Conservation (phyloP, 805 yeast species). For the Ogataea minuta region DNA sequence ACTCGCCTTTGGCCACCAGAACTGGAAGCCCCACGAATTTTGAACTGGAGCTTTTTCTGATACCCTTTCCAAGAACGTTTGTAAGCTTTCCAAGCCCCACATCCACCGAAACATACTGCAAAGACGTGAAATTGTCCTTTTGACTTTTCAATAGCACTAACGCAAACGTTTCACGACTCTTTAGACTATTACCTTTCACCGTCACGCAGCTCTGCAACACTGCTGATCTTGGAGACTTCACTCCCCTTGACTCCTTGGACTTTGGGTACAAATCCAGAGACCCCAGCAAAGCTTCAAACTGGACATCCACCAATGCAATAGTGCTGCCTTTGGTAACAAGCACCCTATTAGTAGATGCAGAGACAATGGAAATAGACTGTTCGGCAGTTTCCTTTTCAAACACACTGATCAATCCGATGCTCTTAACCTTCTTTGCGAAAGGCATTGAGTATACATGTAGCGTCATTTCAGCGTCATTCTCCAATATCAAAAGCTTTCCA, state of each 20-base stretch:
- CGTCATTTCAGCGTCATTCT: conserved; percentile 15
- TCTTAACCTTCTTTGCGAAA: conserved; percentile 31
- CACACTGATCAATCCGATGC: conserved; percentile 23
- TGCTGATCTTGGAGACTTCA: conserved; percentile 28
- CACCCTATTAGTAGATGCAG: conserved; percentile 47
- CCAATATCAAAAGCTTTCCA: conserved; percentile 30
- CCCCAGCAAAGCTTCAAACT: conserved; percentile 39
- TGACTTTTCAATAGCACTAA: conserved; percentile 40
- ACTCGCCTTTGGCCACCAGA: conserved; percentile 20
- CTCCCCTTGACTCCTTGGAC: conserved; percentile 22
- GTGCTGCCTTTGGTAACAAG: conserved; percentile 40
- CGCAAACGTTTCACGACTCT: conserved; percentile 41
- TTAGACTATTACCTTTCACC: conserved; percentile 44
- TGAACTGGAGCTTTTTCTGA: conserved; percentile 22
- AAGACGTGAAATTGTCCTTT: conserved; percentile 42
- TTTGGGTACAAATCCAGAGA: conserved; percentile 31
- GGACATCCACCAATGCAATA: conserved; percentile 44
- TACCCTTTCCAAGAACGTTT: conserved; percentile 68
- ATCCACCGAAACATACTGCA: conserved; percentile 49
- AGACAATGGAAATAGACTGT: conserved; percentile 35
- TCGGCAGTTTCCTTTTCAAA: conserved; percentile 28
- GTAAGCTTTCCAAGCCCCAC: conserved; percentile 67
- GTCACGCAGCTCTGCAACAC: conserved; percentile 33
- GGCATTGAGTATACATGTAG: conserved; percentile 34
- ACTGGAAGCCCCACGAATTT: conserved; percentile 28